These are phyloP conservation scores for Gossypium schwendimanii DNA, from an alignment of 441 rosid genomes.

Conservation along the genomic window DNA sequence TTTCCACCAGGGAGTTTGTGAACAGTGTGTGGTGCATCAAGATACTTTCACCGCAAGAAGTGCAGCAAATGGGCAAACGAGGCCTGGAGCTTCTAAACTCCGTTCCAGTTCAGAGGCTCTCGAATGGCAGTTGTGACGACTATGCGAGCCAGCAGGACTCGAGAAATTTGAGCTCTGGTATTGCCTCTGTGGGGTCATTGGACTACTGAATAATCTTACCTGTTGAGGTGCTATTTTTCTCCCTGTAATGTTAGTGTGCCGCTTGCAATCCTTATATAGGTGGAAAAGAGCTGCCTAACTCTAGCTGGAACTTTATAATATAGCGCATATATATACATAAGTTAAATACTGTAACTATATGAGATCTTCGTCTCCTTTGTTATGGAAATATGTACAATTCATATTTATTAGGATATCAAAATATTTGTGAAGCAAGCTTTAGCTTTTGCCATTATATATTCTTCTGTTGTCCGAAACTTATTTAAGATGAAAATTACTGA, in stretches of 20 bases:
- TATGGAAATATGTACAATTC: conserved; percentile 23
- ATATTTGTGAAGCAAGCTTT: conserved; percentile 14
- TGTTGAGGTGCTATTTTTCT: conserved; percentile 23
- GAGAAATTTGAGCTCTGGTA: conserved; percentile 62
- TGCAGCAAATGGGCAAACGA: conserved; percentile 90
- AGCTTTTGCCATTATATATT: neutral
- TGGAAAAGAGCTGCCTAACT: conserved; percentile 26
- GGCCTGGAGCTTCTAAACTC: conserved; percentile 78
- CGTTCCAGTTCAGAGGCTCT: conserved; percentile 68
- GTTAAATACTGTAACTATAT: conserved; percentile 47
- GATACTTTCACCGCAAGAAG: conserved; percentile 88
- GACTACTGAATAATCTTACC: conserved; percentile 50
- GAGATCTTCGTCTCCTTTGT: conserved; percentile 19
- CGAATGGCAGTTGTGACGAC: conserved; percentile 68
- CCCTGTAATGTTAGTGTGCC: conserved; percentile 31
- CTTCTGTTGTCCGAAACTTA: conserved; percentile 9
- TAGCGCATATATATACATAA: neutral
- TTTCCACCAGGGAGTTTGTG: conserved; percentile 75
- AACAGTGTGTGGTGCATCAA: conserved; percentile 96
- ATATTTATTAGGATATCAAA: conserved; percentile 29
- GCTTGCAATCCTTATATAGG: conserved; percentile 20
- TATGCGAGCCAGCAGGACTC: conserved; percentile 67
- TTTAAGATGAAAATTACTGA: conserved; percentile 4
- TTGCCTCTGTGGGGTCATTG: conserved; percentile 77
- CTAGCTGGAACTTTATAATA: conserved; percentile 31